phyloP scores from a whole-genome alignment of 1,284 basidiomycete genomes.

The Melanopsichium pennsylvanicum region DNA sequence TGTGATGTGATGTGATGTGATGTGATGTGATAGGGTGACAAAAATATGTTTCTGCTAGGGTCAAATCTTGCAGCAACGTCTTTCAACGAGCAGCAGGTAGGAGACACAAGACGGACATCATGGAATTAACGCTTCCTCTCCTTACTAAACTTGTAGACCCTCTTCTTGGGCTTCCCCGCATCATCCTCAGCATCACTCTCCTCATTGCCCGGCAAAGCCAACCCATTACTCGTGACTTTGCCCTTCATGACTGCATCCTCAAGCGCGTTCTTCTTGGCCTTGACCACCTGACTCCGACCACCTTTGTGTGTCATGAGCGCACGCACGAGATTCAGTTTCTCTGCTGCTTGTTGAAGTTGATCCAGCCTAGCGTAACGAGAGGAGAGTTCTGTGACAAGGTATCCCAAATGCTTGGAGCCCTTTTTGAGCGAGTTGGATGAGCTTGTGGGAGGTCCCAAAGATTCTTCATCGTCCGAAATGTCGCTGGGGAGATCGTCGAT shows the following conservation, averaged over 20 bases:
- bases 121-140: constrained; percentile 53
- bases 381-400: constrained; percentile 49
- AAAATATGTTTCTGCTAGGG: no score
- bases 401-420: constrained; percentile 50
- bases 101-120: no score
- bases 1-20: no score
- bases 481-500: constrained; percentile 35
- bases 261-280: constrained; percentile 20
- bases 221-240: constrained; percentile 41
- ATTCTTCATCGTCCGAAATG: constrained; percentile 22
- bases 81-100: no score
- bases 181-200: constrained; percentile 39
- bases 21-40: no score
- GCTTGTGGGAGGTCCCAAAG: not conserved
- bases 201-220: constrained; percentile 37
- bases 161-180: constrained; percentile 9
- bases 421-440: constrained; percentile 19
- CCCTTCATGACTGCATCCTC: constrained; percentile 47
- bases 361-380: constrained; percentile 53
- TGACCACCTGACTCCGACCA: constrained; percentile 22
- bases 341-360: constrained; percentile 44
- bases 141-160: constrained; percentile 51
- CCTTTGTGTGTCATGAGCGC: constrained; percentile 57
- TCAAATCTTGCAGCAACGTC: no score
- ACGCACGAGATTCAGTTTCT: constrained; percentile 55